A percentile compares a stretch with the other conserved stretches of the same genome.
phyloP scores from a whole-genome alignment of 2,329 filamentous ascomycete genomes.

The Ceratocystis variospora region DNA sequence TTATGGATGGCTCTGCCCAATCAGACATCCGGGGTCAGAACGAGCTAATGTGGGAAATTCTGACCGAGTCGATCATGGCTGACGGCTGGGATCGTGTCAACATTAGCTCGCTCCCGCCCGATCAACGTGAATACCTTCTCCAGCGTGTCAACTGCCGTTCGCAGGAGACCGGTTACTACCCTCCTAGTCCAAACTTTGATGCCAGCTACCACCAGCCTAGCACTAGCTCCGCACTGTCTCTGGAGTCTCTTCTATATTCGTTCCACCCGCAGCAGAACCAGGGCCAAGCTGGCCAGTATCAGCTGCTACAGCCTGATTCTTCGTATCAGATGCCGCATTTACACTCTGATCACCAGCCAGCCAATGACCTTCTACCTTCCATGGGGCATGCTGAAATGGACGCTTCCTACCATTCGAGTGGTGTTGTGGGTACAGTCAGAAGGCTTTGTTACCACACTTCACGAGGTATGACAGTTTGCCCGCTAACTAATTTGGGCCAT shows the following conservation, averaged over 20 bases:
- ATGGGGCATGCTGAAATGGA: background rate
- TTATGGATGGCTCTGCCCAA: conserved; percentile 30
- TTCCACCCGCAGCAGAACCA: conserved; percentile 29
- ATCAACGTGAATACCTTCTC: conserved; percentile 10
- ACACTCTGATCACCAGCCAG: background rate
- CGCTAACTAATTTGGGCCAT: background rate
- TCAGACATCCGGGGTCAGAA: conserved; percentile 31
- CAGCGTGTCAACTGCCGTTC: conserved; percentile 15
- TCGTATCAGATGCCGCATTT: conserved; percentile 24
- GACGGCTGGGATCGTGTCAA: conserved; percentile 18
- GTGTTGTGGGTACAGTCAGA: background rate
- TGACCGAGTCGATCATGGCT: conserved; percentile 24
- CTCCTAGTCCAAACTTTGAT: background rate
- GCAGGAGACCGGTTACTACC: conserved; percentile 21
- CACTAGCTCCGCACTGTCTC: conserved; percentile 21
- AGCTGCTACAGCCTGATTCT: conserved; percentile 34
- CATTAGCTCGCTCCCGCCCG: conserved; percentile 10
- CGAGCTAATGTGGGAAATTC: conserved; percentile 28
- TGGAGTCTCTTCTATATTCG: conserved; percentile 28
- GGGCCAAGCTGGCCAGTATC: conserved; percentile 20
- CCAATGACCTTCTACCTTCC: background rate
- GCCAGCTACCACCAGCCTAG: background rate
- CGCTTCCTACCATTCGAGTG: background rate
- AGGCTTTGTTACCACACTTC: background rate
- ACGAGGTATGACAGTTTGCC: background rate